These are phyloP conservation scores for Aegilops speltoides DNA, from an alignment of 176 grass and related monocot species.

Conservation along the genomic window DNA sequence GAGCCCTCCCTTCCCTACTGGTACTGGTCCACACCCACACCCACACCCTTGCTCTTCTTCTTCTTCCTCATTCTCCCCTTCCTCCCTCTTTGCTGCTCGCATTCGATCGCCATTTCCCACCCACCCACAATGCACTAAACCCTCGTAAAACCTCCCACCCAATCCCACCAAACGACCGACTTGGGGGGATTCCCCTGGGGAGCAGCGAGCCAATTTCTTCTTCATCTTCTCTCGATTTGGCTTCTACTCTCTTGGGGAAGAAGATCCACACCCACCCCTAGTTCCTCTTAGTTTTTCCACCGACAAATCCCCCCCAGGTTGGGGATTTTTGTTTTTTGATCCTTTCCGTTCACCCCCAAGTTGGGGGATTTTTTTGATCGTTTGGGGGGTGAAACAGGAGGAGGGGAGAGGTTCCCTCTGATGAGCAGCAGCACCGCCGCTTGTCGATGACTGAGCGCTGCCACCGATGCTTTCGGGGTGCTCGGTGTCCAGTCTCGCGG, in stretches of 20 bases:
- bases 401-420: slow-evolving; percentile 55
- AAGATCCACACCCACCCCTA: slow-evolving; percentile 19
- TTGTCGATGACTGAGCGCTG: slow-evolving; percentile 74
- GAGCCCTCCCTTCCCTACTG: background rate
- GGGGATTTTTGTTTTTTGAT: background rate
- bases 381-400: background rate
- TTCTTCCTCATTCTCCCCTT: background rate
- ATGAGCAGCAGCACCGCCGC: slow-evolving; percentile 43
- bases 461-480: slow-evolving; percentile 81
- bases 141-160: slow-evolving; percentile 33
- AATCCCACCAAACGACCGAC: background rate
- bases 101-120: background rate
- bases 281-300: background rate
- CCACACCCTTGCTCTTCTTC: background rate
- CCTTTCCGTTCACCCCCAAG: slow-evolving; percentile 1
- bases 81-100: background rate
- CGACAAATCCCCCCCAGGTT: background rate
- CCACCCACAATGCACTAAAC: slow-evolving; percentile 26
- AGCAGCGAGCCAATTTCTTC: background rate
- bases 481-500: slow-evolving; percentile 98
- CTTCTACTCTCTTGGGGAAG: background rate
- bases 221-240: background rate
- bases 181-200: background rate
- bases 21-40: background rate
- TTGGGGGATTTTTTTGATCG: slow-evolving; percentile 21